phyloP scores from a whole-genome alignment of 179 eudicot species.

The Patellifolia procumbens region DNA sequence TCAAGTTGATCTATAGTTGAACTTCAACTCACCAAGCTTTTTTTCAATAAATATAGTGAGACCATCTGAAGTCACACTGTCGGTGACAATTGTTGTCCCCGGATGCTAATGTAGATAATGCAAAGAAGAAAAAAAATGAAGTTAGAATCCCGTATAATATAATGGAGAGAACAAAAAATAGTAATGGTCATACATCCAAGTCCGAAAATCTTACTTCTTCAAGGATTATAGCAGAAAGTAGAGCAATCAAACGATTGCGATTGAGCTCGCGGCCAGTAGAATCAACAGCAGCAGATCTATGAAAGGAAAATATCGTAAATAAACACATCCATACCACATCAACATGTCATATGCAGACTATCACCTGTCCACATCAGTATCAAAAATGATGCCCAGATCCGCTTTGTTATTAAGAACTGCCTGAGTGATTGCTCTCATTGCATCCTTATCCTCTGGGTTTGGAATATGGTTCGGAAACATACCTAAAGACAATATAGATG shows the following conservation, averaged over 20 bases:
- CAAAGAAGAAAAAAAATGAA: neutral
- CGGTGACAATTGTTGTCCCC: constrained; percentile 95
- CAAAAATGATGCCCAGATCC: constrained; percentile 97
- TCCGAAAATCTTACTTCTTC: constrained; percentile 72
- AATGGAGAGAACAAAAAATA: neutral
- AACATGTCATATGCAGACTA: constrained; percentile 14
- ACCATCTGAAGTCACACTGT: constrained; percentile 99
- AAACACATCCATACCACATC: constrained; percentile 12
- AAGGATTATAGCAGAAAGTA: constrained; percentile 92
- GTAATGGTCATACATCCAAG: constrained; percentile 9
- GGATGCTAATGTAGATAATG: constrained; percentile 65
- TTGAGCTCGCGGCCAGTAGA: constrained; percentile 86
- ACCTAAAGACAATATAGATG: constrained; percentile 42
- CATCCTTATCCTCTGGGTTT: constrained; percentile 96
- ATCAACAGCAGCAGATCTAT: constrained; percentile 99
- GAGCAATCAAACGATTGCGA: constrained; percentile 89
- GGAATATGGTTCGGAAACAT: constrained; percentile 98
- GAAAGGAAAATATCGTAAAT: constrained; percentile 17
- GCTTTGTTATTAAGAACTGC: constrained; percentile 89
- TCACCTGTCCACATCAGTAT: constrained; percentile 98
- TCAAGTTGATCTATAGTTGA: constrained; percentile 12
- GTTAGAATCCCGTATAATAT: neutral
- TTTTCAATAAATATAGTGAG: constrained; percentile 86
- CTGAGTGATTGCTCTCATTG: constrained; percentile 91
- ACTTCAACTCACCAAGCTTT: constrained; percentile 73